Base-by-base conservation (phyloP, 805 yeast species). In the Candida ovalis region DNA sequence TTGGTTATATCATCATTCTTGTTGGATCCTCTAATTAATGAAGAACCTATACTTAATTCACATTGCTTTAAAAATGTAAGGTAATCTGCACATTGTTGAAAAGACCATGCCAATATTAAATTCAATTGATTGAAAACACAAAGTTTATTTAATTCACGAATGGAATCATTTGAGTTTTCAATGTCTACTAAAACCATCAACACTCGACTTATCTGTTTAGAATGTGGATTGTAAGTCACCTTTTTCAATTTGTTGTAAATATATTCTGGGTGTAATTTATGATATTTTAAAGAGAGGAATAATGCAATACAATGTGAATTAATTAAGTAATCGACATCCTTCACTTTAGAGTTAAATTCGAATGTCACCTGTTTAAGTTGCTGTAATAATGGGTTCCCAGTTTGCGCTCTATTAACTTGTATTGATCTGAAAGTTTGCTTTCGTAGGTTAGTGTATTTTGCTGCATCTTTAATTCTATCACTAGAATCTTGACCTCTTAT, bases 251-350 rank as follows among this genome's bases (percentile, higher is more conserved):
- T 71, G 51, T 78, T 78, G 66, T 78, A 76, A 3, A 87, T 74
- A 56, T 87, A 86, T 55, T 86, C 92, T 0, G 91, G 89, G 54
- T 83, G 85, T 36, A 87, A 67, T 62, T 85, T 86, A 60, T 85
- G 89, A 61, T 86, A 87, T 44, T 84, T 82, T 42, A 87, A 63
- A 1, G 88, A 80, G 3, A 87, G 69, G 54, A 86, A 85, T 0
- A 87, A 56, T 1, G 84, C 76, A 48, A 77, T 76, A 61, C 80
- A 64, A 62, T 76, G 66, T 27, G 82, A 70, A 48, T 77, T 81
- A 15, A 86, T 75, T 43, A 82, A 72, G 63, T 86, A 87, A 60
- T 87, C 95, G 56, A 71, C 86, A 59, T 66, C 75, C 54, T 67
- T 73, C 51, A 74, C 65, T 17, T 66, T 66, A 5, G 74, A 70